A percentile compares a stretch with the other conserved stretches of the same genome.
Conservation (phyloP, 2,329 filamentous ascomycete genomes). For the Xylaria digitata region DNA sequence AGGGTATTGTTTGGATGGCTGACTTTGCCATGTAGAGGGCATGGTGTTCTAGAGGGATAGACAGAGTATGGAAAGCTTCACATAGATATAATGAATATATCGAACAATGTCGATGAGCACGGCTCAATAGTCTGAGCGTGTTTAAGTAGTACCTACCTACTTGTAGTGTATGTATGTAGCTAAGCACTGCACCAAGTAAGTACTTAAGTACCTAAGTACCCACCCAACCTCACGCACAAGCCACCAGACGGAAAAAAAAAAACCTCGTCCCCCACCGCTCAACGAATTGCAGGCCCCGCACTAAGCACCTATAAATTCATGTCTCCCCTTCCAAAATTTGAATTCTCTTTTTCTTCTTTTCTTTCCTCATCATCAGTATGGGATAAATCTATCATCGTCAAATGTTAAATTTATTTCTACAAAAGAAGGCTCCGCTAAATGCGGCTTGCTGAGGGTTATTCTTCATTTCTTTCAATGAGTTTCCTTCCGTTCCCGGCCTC, state of each 20-base stretch:
- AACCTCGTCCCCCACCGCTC: constrained; percentile 35
- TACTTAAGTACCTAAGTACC: no score
- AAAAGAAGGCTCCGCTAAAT: constrained; percentile 50
- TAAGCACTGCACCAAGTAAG: no score
- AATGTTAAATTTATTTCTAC: constrained; percentile 50
- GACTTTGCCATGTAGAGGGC: neutral
- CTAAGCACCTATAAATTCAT: constrained; percentile 25
- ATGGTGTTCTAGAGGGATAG: constrained; percentile 15
- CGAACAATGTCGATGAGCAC: neutral
- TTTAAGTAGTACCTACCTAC: no score
- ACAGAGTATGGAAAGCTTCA: neutral
- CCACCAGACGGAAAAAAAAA: constrained; percentile 11
- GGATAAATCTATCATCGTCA: constrained; percentile 53
- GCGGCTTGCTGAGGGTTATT: constrained; percentile 54
- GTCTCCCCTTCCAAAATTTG: constrained; percentile 19
- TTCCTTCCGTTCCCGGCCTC: constrained; percentile 55
- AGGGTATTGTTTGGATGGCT: neutral
- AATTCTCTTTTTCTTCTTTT: constrained; percentile 40
- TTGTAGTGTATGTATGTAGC: no score
- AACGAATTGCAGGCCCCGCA: constrained; percentile 18
- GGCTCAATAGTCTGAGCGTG: no score
- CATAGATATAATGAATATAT: constrained; percentile 1
- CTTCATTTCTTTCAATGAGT: constrained; percentile 47
- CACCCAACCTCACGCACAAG: constrained; percentile 16
- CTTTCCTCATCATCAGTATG: constrained; percentile 53